Base-by-base conservation (phyloP, 768 basidiomycete genomes). In the Gloeostereum incarnatum region DNA sequence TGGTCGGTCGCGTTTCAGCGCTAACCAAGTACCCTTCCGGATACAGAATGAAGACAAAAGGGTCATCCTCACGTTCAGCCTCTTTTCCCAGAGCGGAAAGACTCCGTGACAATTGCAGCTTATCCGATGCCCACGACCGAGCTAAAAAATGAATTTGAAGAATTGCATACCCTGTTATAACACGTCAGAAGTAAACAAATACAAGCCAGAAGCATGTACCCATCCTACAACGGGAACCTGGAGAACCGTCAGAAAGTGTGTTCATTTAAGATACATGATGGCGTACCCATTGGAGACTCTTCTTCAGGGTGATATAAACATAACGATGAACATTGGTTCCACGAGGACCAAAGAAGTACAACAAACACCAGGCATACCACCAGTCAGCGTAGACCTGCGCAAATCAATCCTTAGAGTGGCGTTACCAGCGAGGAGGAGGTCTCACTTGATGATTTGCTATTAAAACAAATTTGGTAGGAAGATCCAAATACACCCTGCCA, bases 21-120 rank as follows among this genome's bases (percentile, higher is more conserved):
- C 88, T 91, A 10, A 93, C 83, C 19, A 98, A 79, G 3, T 94
- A 97, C 21, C 96, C 96, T 57, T 99, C 96, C 0, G 96, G 96
- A 56, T 93, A 98, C 32, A 97, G 69, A 39, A 97, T 66, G 49
- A 94, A 76, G 44, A 81, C 79, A 30, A 96, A 65, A 0, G 89
- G 83, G 18, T 68, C 75, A 45, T 82, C 71, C 51, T 76, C 67
- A 36, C 69, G 58, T 50, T 83, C 74, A n/a, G 83, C 80, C 22
- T 70, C 69, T 36, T 66, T 68, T 1, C 81, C 91, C 10, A 94
- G 64, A 30, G 73, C 65, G 0, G 79, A 74, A 16, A 96, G 70
- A 41, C 76, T 69, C 16, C 65, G 59, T 19, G 78, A 71, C 4
- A 96, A 68, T 44, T 79, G 72, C 7, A 70, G 52, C 43, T 77